Base-by-base conservation (phyloP, 352 stramenopile species). In the Phytopythium kandeliae region DNA sequence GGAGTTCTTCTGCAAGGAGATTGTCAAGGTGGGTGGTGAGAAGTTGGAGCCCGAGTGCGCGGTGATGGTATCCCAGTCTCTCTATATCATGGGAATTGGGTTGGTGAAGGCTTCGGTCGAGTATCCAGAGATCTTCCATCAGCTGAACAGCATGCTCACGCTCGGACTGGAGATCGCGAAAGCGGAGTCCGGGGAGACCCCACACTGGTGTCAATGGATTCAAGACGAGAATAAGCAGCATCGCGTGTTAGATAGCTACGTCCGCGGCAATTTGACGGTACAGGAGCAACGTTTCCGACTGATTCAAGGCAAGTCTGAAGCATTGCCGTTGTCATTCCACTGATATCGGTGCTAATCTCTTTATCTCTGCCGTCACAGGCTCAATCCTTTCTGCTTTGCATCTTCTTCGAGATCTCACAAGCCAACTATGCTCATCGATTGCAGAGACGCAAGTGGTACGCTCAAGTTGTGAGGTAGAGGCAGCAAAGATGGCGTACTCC, bases 1-100 rank as follows among this genome's bases (percentile, higher is more conserved):
- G 13, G 70, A 87, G 9, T 89, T 86, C 63, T 93, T 86, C 47
- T 83, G 69, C 55, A 89, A 86, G 33, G 82, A 93, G 51, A 74
- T 92, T 51, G 35, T 60, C 26, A 66, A 63, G 3, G 49, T 76
- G 42, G 64, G 40, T 13, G 40, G 22, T 25, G 40, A 46, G 3
- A 22, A 22, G 5, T 21, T 5, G 5, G 22, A 68, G 5, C 43
- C 60, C 16, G 55, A 60, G 37, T 58, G 57, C 49, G 53, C 65
- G 31, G 53, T 76, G 6, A 38, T 81, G 9, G 41, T 72, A 2
- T 60, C 63, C 9, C 64, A 89, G 31, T 65, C 72, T 21, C 55
- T 91, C 2, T 77, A 69, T 44, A 51, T 64, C 0, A 57, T 92
- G 40, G 79, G 75, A 0, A 41, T 55, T 0, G 51, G 77, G 25